A percentile compares a stretch with the other conserved stretches of the same genome.
phyloP scores from a whole-genome alignment of 257 asterid genomes.

The Solanum sitiens region DNA sequence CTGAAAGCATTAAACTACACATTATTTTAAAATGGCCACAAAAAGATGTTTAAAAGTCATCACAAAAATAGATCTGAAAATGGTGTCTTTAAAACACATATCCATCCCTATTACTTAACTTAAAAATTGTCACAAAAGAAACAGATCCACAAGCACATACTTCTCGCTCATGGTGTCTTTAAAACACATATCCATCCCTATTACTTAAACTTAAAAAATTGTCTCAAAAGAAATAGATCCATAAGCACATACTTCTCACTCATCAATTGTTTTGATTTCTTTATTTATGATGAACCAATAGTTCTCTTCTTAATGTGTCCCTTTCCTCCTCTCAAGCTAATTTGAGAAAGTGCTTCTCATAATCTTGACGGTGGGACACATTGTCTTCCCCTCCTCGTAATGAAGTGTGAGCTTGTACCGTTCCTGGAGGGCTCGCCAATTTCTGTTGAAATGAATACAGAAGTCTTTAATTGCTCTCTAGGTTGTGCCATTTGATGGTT shows the following conservation, averaged over 20 bases:
- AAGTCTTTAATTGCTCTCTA: not conserved
- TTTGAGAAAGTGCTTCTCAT: not conserved
- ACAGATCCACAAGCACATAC: not conserved
- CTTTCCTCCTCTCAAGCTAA: not conserved
- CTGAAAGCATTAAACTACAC: not conserved
- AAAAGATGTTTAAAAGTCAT: not conserved
- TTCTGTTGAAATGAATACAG: not conserved
- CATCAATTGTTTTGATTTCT: not conserved
- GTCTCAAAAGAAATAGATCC: not conserved
- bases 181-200: not conserved
- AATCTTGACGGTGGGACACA: not conserved
- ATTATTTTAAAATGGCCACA: not conserved
- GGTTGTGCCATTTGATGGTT: not conserved
- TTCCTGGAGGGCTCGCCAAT: not conserved
- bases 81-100: not conserved
- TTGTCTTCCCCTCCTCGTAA: not conserved
- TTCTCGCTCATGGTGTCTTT: not conserved
- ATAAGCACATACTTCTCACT: not conserved
- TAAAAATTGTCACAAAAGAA: not conserved
- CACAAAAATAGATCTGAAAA: not conserved
- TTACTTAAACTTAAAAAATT: not conserved
- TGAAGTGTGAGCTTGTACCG: not conserved
- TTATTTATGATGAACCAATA: not conserved
- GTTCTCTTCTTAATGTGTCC: not conserved
- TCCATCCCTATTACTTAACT: not conserved